Percentiles rank a stretch among this genome's conserved stretches.
Evolutionary conservation across 1,139 yeast species (phyloP).

Genomic region (Taphrina deformans): DNA sequence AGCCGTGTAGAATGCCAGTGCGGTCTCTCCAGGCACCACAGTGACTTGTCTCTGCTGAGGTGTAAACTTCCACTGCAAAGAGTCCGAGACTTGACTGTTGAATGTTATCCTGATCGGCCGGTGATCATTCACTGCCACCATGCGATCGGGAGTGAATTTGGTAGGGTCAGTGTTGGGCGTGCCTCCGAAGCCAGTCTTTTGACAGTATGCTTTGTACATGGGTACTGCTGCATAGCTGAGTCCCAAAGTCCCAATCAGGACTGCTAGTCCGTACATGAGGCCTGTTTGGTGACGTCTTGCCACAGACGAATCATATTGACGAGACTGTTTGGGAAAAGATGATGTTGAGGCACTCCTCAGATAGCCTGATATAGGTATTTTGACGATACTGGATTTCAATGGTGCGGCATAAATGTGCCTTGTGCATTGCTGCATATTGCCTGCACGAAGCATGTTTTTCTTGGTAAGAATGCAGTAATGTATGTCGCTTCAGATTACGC

Average conservation of each 20-base stretch:
- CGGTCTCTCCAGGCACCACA: slow-evolving; percentile 97
- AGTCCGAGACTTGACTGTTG: slow-evolving; percentile 87
- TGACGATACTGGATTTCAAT: not conserved
- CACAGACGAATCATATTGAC: slow-evolving; percentile 1
- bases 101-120: slow-evolving; percentile 78
- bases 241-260: slow-evolving; percentile 72
- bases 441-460: not conserved
- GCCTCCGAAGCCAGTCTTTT: slow-evolving; percentile 95
- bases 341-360: not conserved
- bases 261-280: slow-evolving; percentile 40
- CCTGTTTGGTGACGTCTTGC: slow-evolving; percentile 28
- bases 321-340: not conserved
- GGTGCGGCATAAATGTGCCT: not conserved
- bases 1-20: slow-evolving; percentile 92
- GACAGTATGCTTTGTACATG: slow-evolving; percentile 84
- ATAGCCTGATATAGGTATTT: not conserved
- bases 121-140: slow-evolving; percentile 77
- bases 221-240: slow-evolving; percentile 92
- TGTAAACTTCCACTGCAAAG: slow-evolving; percentile 91
- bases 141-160: slow-evolving; percentile 79
- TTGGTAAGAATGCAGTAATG: too few species aligned
- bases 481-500: too few species aligned
- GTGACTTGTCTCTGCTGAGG: slow-evolving; percentile 94
- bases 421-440: not conserved
- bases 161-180: slow-evolving; percentile 83